Evolutionary conservation across 257 asterid genomes (phyloP).

Genomic region (Apocynum venetum): DNA sequence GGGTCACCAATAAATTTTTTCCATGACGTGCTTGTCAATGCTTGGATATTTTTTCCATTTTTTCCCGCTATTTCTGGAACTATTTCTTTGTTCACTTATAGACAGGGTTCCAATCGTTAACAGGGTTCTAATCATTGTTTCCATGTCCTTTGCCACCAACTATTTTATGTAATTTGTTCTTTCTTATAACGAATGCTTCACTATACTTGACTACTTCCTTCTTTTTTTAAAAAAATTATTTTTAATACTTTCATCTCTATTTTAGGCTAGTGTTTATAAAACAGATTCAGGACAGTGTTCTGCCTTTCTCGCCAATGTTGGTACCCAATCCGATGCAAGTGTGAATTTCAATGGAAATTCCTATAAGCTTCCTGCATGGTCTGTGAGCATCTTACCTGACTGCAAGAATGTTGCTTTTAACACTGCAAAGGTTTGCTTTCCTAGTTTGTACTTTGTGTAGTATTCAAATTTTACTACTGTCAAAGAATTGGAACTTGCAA

Average conservation of each 20-base stretch:
- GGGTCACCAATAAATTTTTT: neutral
- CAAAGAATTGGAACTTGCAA: neutral
- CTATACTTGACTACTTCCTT: neutral
- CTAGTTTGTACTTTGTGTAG: neutral
- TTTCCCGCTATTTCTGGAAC: neutral
- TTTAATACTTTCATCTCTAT: constrained; percentile 3
- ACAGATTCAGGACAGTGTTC: constrained; percentile 65
- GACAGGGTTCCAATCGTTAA: neutral
- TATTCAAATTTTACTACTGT: neutral
- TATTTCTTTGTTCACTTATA: neutral
- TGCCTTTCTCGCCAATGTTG: constrained; percentile 72
- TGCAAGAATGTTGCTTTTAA: constrained; percentile 71
- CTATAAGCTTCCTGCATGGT: constrained; percentile 80
- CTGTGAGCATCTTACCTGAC: constrained; percentile 89
- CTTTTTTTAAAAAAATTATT: too few relatives aligned
- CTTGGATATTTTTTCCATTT: neutral
- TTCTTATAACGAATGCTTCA: neutral
- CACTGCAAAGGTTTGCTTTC: constrained; percentile 63
- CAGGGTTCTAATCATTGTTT: neutral
- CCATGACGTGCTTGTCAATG: neutral
- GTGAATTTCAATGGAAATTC: constrained; percentile 65
- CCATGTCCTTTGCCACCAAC: neutral
- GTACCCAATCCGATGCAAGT: constrained; percentile 50
- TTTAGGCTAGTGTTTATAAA: constrained; percentile 70
- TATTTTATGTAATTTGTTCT: neutral